Base-by-base conservation (phyloP, 2,329 filamentous ascomycete genomes). In the Proliferodiscus dingleyae region DNA sequence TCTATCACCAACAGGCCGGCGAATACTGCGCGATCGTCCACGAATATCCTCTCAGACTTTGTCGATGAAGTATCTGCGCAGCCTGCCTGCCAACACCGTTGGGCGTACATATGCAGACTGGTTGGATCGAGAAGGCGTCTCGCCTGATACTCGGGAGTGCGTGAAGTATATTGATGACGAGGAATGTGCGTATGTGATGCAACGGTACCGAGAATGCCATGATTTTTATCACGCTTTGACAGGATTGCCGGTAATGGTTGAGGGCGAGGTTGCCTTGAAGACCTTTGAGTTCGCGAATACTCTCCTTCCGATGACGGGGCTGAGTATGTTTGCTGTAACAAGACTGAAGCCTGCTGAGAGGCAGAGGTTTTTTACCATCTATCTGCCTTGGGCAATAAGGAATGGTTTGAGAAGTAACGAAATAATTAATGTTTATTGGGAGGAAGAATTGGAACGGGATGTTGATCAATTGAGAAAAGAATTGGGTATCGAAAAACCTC, bases 171-270 rank as follows among this genome's bases (percentile, higher is more conserved):
- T 98, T 51, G 90, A 97, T 66, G 84, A 97, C 63, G 83, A 86
- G 58, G 93, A 98, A 68, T 95, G 90, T 65, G 93, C 93, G 28
- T 98, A 97, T 70, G 93, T 97, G 15, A 94, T 98, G 87, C 93
- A 97, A 72, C 81, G 93, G 43, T 98, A 98, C 68, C 83, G 93
- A 51, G 93, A 98, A 68, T 95, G 87, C 56, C 93, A 98, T 66
- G 93, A 98, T 66, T 96, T 98, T 68, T 96, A 94, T 70, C 93
- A 98, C 66, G 91, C 93, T 0, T 73, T 98, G 42, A 95, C 90
- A 0, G 91, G 91, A 0, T 69, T 98, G 38, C 93, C 93, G 0
- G 80, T 94, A 33, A 85, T 95, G 52, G 78, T 89, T n/a, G 93
- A 98, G 71, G 93, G 93, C 21, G 93, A 98, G 72, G 78, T 98